Evolutionary conservation across 345 rosid genomes (phyloP).

Genomic region (Camelina neglecta): DNA sequence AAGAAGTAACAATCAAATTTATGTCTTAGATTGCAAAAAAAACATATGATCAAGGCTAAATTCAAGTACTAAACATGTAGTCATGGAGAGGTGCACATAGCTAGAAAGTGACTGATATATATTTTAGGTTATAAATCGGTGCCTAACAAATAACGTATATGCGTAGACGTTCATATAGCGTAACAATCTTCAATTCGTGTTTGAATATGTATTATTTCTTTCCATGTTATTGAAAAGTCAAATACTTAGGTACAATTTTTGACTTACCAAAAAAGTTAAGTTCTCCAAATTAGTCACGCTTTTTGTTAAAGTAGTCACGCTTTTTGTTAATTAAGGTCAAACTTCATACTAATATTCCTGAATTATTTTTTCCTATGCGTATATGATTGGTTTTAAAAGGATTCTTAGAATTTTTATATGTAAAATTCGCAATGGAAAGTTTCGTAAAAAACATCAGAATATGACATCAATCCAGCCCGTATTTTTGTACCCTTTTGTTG

Average conservation of each 20-base stretch:
- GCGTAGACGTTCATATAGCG: conserved; percentile 17
- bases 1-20: neutral
- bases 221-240: conserved; percentile 20
- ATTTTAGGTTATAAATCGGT: conserved; percentile 27
- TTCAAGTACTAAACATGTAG: neutral
- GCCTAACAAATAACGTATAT: conserved; percentile 26
- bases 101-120: conserved; percentile 7
- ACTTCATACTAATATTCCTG: conserved; percentile 17
- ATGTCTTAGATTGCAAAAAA: neutral
- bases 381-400: neutral
- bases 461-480: neutral
- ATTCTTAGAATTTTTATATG: neutral
- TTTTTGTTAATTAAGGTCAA: neutral
- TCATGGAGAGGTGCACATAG: neutral
- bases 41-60: neutral
- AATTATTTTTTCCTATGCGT: neutral
- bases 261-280: conserved; percentile 19
- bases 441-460: neutral
- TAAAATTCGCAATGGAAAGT: neutral
- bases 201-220: neutral
- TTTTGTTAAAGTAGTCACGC: conserved; percentile 8
- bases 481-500: neutral
- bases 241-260: conserved; percentile 16
- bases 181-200: conserved; percentile 15
- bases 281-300: conserved; percentile 10